A percentile compares a stretch with the other conserved stretches of the same genome.
Evolutionary conservation across 805 yeast species (phyloP).

Genomic region (Candida alai): DNA sequence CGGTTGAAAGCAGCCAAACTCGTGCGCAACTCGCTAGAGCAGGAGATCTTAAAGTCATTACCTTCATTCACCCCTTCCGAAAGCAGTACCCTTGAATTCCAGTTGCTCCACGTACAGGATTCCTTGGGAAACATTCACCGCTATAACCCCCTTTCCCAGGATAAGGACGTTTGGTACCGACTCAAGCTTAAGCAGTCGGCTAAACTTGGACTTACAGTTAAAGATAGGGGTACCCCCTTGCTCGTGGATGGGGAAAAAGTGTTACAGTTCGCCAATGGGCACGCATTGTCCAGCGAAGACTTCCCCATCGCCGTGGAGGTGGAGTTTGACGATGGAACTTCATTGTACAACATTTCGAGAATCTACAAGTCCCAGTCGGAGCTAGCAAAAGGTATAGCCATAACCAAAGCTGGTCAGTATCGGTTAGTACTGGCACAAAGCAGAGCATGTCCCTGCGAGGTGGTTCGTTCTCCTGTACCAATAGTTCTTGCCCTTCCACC

Average conservation of each 20-base stretch:
- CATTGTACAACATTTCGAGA: conserved; percentile 18
- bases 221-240: conserved; percentile 8
- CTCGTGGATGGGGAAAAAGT: conserved; percentile 10
- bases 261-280: conserved; percentile 7
- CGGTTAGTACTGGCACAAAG: conserved; percentile 51
- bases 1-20: conserved; percentile 20
- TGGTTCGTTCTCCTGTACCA: conserved; percentile 35
- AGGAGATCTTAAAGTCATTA: conserved; percentile 27
- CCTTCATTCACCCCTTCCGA: conserved; percentile 14
- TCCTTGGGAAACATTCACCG: conserved; percentile 26
- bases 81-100: conserved; percentile 26
- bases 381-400: conserved; percentile 27
- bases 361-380: conserved; percentile 23
- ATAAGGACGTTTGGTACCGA: conserved; percentile 30
- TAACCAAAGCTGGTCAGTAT: conserved; percentile 66
- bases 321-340: conserved; percentile 22
- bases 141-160: conserved; percentile 36
- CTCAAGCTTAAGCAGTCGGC: conserved; percentile 26
- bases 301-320: conserved; percentile 45
- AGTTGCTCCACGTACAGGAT: conserved; percentile 30
- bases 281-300: conserved; percentile 29
- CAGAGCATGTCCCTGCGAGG: conserved; percentile 61
- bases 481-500: conserved; percentile 45
- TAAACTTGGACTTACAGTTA: conserved; percentile 15
- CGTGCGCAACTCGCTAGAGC: conserved; percentile 33